Percentiles rank a stretch among this genome's conserved stretches.
phyloP scores from a whole-genome alignment of 192 early-diverging fungal genomes.

The Coemansia pectinata region DNA sequence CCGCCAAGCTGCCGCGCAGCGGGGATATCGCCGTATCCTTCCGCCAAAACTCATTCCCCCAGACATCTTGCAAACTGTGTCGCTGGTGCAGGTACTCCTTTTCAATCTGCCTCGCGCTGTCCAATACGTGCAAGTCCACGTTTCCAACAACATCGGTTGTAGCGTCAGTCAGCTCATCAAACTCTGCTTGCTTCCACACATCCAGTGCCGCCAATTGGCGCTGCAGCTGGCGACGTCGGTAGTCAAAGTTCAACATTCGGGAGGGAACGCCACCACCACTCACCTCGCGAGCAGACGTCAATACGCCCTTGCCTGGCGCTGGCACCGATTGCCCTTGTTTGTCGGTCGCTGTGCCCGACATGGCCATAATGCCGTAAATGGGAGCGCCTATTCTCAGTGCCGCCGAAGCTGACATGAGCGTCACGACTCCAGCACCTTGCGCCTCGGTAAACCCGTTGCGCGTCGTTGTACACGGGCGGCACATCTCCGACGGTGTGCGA shows the following conservation, averaged over 20 bases:
- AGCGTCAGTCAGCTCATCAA: background rate
- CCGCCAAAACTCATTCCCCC: slow-evolving; percentile 83
- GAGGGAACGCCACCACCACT: slow-evolving; percentile 38
- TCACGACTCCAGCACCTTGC: slow-evolving; percentile 83
- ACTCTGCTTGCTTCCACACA: background rate
- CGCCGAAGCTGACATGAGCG: slow-evolving; percentile 81
- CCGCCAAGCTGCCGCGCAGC: slow-evolving; percentile 83
- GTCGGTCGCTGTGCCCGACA: slow-evolving; percentile 86
- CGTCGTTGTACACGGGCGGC: slow-evolving; percentile 83
- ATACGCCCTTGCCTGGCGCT: slow-evolving; percentile 87
- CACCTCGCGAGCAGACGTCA: slow-evolving; percentile 73
- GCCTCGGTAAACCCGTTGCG: slow-evolving; percentile 91
- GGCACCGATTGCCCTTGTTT: slow-evolving; percentile 92
- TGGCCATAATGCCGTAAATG: slow-evolving; percentile 83
- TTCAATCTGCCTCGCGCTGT: slow-evolving; percentile 24
- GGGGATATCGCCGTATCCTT: slow-evolving; percentile 76
- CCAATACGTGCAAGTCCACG: slow-evolving; percentile 48
- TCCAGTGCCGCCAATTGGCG: slow-evolving; percentile 27
- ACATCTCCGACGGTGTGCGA: slow-evolving; percentile 86
- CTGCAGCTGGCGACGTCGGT: slow-evolving; percentile 73
- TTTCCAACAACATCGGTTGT: background rate
- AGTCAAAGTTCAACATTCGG: slow-evolving; percentile 78
- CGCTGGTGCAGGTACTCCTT: slow-evolving; percentile 10
- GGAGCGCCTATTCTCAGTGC: slow-evolving; percentile 89
- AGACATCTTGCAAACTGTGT: slow-evolving; percentile 55